phyloP scores from a whole-genome alignment of 257 asterid species.

The Coffea canephora region DNA sequence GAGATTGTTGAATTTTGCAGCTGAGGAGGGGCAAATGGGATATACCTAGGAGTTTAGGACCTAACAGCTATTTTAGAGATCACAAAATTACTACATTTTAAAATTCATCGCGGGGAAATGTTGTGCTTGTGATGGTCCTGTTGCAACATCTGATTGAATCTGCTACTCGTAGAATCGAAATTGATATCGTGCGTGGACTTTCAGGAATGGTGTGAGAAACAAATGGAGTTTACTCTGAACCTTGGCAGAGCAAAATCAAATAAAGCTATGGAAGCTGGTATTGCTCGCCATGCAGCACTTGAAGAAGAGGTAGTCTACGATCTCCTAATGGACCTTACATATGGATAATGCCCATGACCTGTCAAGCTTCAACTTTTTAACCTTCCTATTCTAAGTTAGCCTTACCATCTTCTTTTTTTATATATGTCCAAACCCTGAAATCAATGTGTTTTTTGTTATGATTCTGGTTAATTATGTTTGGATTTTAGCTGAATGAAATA shows the following conservation, averaged over 20 bases:
- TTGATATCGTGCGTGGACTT: background rate
- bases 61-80: background rate
- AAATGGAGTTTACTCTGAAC: constrained; percentile 57
- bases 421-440: too few relatives aligned
- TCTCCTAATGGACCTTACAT: too few relatives aligned
- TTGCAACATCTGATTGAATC: background rate
- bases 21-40: background rate
- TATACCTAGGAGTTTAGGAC: background rate
- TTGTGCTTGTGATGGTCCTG: background rate
- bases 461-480: too few relatives aligned
- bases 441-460: too few relatives aligned
- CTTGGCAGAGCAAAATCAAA: constrained; percentile 53
- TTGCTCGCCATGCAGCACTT: constrained; percentile 71
- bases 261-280: constrained; percentile 86
- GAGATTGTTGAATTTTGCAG: background rate
- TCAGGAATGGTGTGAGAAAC: constrained; percentile 98
- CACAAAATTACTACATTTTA: too few relatives aligned
- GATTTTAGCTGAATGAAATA: too few relatives aligned
- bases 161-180: background rate
- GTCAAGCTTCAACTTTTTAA: background rate
- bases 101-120: too few relatives aligned
- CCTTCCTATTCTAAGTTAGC: background rate
- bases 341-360: background rate
- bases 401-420: too few relatives aligned
- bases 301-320: constrained; percentile 66